Evolutionary conservation across 139 green algal genomes (phyloP), one percentile per base, ranked within the genome.

Genomic region (Zygnema circumcarinatum): DNA sequence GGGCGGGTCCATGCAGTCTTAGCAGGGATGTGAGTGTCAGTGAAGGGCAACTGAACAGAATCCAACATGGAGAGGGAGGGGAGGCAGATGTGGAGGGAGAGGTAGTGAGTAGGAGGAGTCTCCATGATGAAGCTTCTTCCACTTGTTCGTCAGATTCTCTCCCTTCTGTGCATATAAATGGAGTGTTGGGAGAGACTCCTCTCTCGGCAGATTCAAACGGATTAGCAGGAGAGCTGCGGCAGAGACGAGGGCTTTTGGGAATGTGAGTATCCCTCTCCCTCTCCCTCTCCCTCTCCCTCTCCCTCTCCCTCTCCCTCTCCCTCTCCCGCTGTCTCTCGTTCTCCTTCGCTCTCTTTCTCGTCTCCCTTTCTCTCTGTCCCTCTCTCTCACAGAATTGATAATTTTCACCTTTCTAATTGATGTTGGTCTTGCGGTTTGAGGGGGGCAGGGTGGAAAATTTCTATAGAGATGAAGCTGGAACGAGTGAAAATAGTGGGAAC

Each of bases 221-320:
- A 62, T 62, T 62, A 16, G 47, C 47, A 25, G 16, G 7, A 16
- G 47, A 62, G 16, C 16, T 62, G 47, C 7, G 47, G 47, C 7
- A 16, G 47, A 62, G 47, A 25, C 47, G 47, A n/a, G n/a, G n/a
- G 7, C 47, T 62, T 62, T 7, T 62, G 47, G 47, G 47, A 62
- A 62, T 62, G 47, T 62, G 16, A 62, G 47, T n/a, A n/a, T n/a
- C n/a, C n/a, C n/a, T n/a, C 56, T 72, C 56, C 29, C 56, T 72
- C 56, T 72, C 56, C 29, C 56, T 72, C 56, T 72, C 56, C 29
- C 56, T 72, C 56, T 72, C 56, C 29, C 56, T 72, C 56, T 72
- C 56, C 29, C 56, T 72, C 56, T 72, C 56, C 29, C 56, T 72
- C 56, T 72, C 56, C 29, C 56, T 72, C 56, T 72, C 56, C n/a